Conservation (phyloP, 2,329 filamentous ascomycete genomes). For the Aspergillus bombycis region DNA sequence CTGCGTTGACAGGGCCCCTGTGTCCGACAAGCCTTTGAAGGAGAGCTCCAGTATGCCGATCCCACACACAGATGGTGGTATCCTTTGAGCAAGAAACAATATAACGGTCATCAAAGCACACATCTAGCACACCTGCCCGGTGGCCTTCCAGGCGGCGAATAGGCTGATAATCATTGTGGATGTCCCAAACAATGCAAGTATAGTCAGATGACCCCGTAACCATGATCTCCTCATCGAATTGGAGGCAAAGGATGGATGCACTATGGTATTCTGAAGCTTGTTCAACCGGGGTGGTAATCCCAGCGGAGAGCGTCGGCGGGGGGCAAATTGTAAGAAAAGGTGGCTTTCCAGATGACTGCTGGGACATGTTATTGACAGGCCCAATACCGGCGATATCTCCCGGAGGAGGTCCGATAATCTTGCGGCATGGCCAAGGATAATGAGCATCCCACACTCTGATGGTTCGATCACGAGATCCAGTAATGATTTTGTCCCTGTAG, state of each 20-base stretch:
- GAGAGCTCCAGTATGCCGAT: slow-evolving; percentile 74
- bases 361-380: slow-evolving; percentile 53
- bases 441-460: slow-evolving; percentile 96
- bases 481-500: slow-evolving; percentile 85
- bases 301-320: slow-evolving; percentile 56
- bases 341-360: slow-evolving; percentile 42
- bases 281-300: slow-evolving; percentile 48
- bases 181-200: slow-evolving; percentile 88
- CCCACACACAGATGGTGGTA: slow-evolving; percentile 90
- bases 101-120: slow-evolving; percentile 87
- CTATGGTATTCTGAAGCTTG: slow-evolving; percentile 68
- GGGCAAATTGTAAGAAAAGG: slow-evolving; percentile 54
- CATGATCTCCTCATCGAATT: slow-evolving; percentile 90
- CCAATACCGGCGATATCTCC: slow-evolving; percentile 44
- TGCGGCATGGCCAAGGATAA: slow-evolving; percentile 75
- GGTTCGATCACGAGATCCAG: slow-evolving; percentile 91
- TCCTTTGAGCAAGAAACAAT: slow-evolving; percentile 99
- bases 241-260: slow-evolving; percentile 90
- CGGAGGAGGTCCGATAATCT: slow-evolving; percentile 79
- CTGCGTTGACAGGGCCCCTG: slow-evolving; percentile 89
- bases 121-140: slow-evolving; percentile 85
- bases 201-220: slow-evolving; percentile 94
- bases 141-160: slow-evolving; percentile 78
- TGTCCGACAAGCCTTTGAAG: slow-evolving; percentile 83
- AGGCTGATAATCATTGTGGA: slow-evolving; percentile 76